A percentile compares a stretch with the other conserved stretches of the same genome.
These are phyloP conservation scores for Alternaria incomplexa DNA, from an alignment of 2,329 filamentous ascomycete genomes.

Conservation along the genomic window DNA sequence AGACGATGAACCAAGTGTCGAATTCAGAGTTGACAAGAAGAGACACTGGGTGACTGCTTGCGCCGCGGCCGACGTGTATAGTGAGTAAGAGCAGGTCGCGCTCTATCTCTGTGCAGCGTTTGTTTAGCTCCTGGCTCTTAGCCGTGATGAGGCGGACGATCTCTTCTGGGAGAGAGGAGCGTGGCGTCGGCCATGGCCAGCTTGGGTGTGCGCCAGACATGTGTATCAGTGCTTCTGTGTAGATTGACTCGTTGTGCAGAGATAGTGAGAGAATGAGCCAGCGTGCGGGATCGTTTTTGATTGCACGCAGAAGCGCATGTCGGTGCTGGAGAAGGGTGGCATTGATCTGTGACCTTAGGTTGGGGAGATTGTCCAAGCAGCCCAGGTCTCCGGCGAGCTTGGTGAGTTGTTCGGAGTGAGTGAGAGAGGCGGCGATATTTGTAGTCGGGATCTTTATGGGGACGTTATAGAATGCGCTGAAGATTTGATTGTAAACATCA, in stretches of 20 bases:
- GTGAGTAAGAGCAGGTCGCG: conserved; percentile 34
- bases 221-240: conserved; percentile 47
- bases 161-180: conserved; percentile 4
- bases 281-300: conserved; percentile 38
- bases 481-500: conserved; percentile 24
- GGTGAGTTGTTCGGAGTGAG: conserved; percentile 34
- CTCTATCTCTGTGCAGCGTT: conserved; percentile 21
- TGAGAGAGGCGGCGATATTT: conserved; percentile 25
- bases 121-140: conserved; percentile 22
- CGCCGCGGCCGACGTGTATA: conserved; percentile 1
- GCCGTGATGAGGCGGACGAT: conserved; percentile 19
- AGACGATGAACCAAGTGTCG: conserved; percentile 37
- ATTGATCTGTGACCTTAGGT: conserved; percentile 30
- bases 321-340: conserved; percentile 28
- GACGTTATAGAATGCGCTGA: conserved; percentile 35
- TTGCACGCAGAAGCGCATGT: conserved; percentile 36
- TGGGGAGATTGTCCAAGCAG: conserved; percentile 9
- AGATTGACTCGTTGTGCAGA: conserved; percentile 39
- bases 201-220: conserved; percentile 38
- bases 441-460: conserved; percentile 19
- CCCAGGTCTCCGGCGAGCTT: conserved; percentile 30
- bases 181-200: conserved; percentile 25
- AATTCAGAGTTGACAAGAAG: conserved; percentile 4
- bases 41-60: background rate
- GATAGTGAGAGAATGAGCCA: conserved; percentile 40